Percentiles rank a stretch among this genome's conserved stretches.
Conservation (phyloP, 208 protist genomes). For the Wallacemonas collosoma region DNA sequence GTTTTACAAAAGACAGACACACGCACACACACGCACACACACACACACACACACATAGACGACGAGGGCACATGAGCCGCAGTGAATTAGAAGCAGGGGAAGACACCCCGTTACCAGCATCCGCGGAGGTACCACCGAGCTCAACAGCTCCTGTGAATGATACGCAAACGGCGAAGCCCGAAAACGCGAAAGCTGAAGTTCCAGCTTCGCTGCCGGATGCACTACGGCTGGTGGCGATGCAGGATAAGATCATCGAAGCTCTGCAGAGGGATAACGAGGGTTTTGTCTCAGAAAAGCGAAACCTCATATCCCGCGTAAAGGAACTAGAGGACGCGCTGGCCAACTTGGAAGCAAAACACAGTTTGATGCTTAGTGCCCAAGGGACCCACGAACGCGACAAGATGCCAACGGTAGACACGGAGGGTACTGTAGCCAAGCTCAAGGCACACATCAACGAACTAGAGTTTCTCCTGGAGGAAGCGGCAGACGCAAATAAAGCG, state of each 20-base stretch:
- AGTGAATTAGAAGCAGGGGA: no score
- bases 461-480: constrained; percentile 33
- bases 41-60: no score
- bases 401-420: neutral
- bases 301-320: constrained; percentile 34
- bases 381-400: constrained; percentile 3
- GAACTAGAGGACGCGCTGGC: constrained; percentile 52
- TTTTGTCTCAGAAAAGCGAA: constrained; percentile 50
- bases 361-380: constrained; percentile 53
- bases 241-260: constrained; percentile 66
- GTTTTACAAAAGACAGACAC: no score
- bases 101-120: no score
- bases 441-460: constrained; percentile 31
- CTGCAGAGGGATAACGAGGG: constrained; percentile 75
- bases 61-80: no score
- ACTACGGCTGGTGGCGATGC: constrained; percentile 50
- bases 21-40: no score
- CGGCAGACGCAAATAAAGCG: constrained; percentile 23
- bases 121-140: no score
- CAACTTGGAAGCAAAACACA: constrained; percentile 72
- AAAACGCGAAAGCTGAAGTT: no score
- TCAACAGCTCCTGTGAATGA: no score
- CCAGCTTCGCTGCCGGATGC: neutral
- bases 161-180: no score
- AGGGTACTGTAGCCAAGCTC: constrained; percentile 17